phyloP scores from a whole-genome alignment of 371 early-diverging fungal genomes.

The Mycotypha africana region DNA sequence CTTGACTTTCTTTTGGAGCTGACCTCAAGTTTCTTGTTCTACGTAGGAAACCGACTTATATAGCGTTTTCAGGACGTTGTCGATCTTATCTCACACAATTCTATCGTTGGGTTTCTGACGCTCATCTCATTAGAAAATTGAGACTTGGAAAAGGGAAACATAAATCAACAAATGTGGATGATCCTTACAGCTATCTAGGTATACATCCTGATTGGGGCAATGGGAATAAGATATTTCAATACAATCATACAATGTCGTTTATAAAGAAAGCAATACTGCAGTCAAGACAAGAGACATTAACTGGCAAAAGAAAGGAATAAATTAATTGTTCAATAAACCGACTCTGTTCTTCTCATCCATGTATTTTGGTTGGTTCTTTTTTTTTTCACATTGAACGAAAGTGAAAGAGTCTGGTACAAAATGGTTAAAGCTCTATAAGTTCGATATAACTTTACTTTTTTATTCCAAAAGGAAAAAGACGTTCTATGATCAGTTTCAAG shows the following conservation, averaged over 20 bases:
- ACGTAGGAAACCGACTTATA: constrained; percentile 39
- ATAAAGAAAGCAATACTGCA: constrained; percentile 23
- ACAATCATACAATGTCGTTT: constrained; percentile 20
- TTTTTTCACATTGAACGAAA: no score
- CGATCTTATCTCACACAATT: constrained; percentile 33
- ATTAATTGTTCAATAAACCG: not conserved
- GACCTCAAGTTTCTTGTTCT: no score
- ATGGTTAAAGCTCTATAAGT: no score
- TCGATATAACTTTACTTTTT: no score
- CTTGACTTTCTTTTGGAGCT: no score
- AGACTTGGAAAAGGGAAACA: constrained; percentile 21
- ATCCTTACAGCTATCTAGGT: constrained; percentile 39
- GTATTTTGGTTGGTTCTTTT: no score
- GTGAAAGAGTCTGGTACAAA: no score
- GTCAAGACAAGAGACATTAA: constrained; percentile 20
- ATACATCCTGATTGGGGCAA: constrained; percentile 28
- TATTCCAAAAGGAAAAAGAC: not conserved
- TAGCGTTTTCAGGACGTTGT: constrained; percentile 32
- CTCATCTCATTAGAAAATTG: constrained; percentile 30
- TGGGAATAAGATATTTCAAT: constrained; percentile 18
- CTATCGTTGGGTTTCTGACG: constrained; percentile 33
- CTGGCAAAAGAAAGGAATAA: constrained; percentile 28
- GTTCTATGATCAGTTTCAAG: constrained; percentile 31
- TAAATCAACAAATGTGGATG: constrained; percentile 6
- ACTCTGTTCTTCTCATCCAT: no score